These are phyloP conservation scores for Lophium mytilinum DNA, from an alignment of 495 filamentous ascomycete species.

Conservation along the genomic window DNA sequence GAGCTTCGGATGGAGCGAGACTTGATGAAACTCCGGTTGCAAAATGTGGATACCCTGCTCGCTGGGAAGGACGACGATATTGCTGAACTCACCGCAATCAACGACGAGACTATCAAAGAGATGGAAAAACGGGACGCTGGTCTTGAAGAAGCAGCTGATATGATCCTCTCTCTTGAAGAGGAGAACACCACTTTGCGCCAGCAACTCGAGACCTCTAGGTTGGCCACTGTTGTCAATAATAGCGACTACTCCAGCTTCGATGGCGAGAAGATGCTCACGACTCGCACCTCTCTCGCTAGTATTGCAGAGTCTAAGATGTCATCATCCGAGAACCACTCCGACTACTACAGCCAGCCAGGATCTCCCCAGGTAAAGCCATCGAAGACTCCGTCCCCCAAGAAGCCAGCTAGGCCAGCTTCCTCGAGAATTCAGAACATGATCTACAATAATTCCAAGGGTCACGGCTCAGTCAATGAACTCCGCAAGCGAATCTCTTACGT, in stretches of 20 bases:
- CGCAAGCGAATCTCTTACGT: conserved; percentile 17
- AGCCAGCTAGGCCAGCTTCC: background rate
- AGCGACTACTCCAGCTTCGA: background rate
- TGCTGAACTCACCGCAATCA: conserved; percentile 39
- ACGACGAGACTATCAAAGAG: conserved; percentile 60
- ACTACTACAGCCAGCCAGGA: conserved; percentile 24
- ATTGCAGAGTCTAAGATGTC: conserved; percentile 19
- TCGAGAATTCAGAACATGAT: conserved; percentile 11
- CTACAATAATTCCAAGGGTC: background rate
- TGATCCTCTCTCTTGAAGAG: conserved; percentile 69
- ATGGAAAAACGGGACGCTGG: conserved; percentile 71
- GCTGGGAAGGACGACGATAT: conserved; percentile 23
- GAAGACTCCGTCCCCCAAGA: conserved; percentile 1
- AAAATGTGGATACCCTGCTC: conserved; percentile 29
- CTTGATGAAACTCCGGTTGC: background rate
- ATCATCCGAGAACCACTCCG: conserved; percentile 18
- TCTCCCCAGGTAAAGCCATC: conserved; percentile 15
- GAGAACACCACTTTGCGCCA: conserved; percentile 7
- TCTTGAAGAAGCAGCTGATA: conserved; percentile 69
- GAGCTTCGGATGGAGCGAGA: conserved; percentile 14
- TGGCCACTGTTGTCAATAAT: background rate
- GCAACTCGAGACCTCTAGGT: conserved; percentile 4
- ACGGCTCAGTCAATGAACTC: conserved; percentile 6
- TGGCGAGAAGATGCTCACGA: background rate
- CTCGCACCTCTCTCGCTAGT: conserved; percentile 7